phyloP scores from a whole-genome alignment of 148 eudicot genomes.

The Diospyros kaki region DNA sequence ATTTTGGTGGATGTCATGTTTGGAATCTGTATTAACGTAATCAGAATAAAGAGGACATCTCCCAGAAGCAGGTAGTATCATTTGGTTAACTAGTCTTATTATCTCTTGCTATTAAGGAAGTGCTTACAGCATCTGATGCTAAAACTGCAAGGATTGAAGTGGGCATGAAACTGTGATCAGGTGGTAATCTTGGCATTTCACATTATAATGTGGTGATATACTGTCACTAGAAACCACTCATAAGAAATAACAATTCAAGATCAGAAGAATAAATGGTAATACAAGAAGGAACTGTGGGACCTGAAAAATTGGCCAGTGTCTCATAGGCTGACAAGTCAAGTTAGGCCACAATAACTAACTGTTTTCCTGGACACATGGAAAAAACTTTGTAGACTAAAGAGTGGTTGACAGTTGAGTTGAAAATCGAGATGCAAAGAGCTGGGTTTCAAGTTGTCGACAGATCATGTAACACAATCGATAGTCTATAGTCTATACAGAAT shows the following conservation, averaged over 20 bases:
- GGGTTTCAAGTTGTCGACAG: too few relatives aligned
- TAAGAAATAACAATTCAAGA: neutral
- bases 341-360: too few relatives aligned
- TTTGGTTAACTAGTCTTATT: neutral
- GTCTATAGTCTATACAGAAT: too few relatives aligned
- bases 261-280: neutral
- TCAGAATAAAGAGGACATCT: slow-evolving; percentile 35
- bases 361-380: too few relatives aligned
- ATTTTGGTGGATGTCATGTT: slow-evolving; percentile 46
- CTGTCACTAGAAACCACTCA: neutral
- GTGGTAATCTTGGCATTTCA: neutral
- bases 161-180: neutral
- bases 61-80: slow-evolving; percentile 38
- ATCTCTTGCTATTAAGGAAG: neutral
- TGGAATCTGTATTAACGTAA: slow-evolving; percentile 37
- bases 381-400: too few relatives aligned
- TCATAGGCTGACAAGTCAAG: too few relatives aligned
- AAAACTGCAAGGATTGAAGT: neutral
- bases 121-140: neutral
- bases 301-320: neutral
- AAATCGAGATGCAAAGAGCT: too few relatives aligned
- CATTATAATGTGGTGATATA: neutral
- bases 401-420: too few relatives aligned
- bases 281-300: neutral
- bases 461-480: too few relatives aligned